Percentiles rank a stretch among this genome's conserved stretches.
These are phyloP conservation scores for Dentipellis sp. DNA, from an alignment of 768 basidiomycete genomes.

Conservation along the genomic window DNA sequence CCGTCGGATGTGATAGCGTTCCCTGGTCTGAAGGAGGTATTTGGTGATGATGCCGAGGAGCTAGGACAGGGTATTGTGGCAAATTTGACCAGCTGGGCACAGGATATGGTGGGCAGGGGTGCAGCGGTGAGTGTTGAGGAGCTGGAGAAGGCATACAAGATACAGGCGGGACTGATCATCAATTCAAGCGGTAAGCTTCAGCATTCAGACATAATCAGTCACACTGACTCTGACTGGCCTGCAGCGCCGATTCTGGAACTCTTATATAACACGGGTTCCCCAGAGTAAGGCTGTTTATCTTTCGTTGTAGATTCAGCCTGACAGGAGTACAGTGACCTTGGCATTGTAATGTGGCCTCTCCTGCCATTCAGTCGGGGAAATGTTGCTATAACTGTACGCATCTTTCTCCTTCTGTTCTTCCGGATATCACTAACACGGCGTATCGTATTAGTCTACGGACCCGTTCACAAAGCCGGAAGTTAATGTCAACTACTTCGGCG, in stretches of 20 bases:
- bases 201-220: background rate
- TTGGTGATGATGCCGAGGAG: background rate
- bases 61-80: background rate
- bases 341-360: conserved; percentile 44
- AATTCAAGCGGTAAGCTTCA: background rate
- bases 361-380: conserved; percentile 46
- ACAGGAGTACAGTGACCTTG: conserved; percentile 23
- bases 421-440: background rate
- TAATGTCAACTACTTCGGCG: conserved; percentile 41
- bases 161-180: background rate
- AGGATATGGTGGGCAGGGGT: background rate
- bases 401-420: background rate
- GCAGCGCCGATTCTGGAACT: background rate
- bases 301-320: background rate
- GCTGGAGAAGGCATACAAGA: background rate
- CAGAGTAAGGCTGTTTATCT: background rate
- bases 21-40: no score
- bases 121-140: background rate
- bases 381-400: conserved; percentile 34
- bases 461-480: conserved; percentile 40
- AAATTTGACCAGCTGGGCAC: background rate
- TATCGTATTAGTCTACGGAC: conserved; percentile 28
- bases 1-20: no score
- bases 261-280: background rate
- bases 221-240: background rate